Percentiles rank a stretch among this genome's conserved stretches.
phyloP scores from a whole-genome alignment of 176 grass and related monocot genomes.

The Carex parvula region DNA sequence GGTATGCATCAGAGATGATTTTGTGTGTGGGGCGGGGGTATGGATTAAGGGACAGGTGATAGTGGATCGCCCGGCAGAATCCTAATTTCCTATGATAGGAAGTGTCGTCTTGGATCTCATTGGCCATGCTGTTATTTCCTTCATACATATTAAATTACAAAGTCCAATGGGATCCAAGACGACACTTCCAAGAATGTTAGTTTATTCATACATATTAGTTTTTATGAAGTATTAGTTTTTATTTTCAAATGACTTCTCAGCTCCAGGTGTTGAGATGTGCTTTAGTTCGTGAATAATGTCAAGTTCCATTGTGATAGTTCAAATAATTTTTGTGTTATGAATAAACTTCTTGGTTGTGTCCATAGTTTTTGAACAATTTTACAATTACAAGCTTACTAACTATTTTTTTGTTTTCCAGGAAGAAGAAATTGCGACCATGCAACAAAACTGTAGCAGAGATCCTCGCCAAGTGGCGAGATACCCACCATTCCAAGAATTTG shows the following conservation, averaged over 20 bases:
- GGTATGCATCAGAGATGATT: no score
- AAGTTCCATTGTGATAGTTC: neutral
- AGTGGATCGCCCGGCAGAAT: no score
- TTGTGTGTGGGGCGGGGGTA: no score
- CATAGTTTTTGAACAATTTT: neutral
- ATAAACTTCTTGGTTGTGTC: neutral
- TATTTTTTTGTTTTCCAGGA: neutral
- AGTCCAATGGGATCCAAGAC: no score
- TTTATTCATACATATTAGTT: neutral
- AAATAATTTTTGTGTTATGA: neutral
- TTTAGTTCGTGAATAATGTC: neutral
- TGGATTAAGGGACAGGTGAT: no score
- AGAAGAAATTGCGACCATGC: neutral
- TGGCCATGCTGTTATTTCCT: neutral
- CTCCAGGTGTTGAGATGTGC: neutral
- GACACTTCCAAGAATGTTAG: no score
- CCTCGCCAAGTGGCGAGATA: slow-evolving; percentile 20
- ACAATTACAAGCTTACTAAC: neutral
- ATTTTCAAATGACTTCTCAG: neutral
- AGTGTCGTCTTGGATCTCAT: neutral
- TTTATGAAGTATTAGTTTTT: neutral
- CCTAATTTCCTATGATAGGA: no score
- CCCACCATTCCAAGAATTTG: neutral
- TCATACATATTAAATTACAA: no score
- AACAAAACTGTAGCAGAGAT: slow-evolving; percentile 18